phyloP scores from a whole-genome alignment of 805 yeast species.

The Cyberlindnera amylophila region DNA sequence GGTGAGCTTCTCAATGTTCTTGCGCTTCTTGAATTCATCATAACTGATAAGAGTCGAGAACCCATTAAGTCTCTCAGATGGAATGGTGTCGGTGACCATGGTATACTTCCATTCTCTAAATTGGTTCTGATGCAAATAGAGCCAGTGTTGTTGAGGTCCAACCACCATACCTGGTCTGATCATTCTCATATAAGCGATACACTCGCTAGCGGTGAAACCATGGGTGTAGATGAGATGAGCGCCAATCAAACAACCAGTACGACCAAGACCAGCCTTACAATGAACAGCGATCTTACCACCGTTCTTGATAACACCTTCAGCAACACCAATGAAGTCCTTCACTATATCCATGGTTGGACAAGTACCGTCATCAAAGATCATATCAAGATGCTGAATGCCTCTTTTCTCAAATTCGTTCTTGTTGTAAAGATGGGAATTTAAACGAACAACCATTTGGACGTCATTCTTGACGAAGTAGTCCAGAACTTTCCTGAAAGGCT shows the following conservation, averaged over 20 bases:
- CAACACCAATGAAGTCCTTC: constrained; percentile 89
- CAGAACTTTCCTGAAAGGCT: constrained; percentile 77
- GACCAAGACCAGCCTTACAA: constrained; percentile 96
- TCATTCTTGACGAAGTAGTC: constrained; percentile 67
- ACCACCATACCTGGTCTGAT: constrained; percentile 99
- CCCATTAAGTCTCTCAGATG: constrained; percentile 67
- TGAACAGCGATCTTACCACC: constrained; percentile 98
- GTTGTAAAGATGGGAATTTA: constrained; percentile 89
- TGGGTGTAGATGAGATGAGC: constrained; percentile 95
- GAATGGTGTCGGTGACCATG: constrained; percentile 69
- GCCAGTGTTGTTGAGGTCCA: constrained; percentile 99
- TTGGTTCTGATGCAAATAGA: constrained; percentile 91
- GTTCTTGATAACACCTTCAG: constrained; percentile 77
- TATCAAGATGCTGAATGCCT: constrained; percentile 86
- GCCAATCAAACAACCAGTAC: constrained; percentile 97
- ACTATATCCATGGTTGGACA: constrained; percentile 95
- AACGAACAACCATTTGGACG: constrained; percentile 85
- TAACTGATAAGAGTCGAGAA: constrained; percentile 57
- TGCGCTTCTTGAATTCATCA: constrained; percentile 57
- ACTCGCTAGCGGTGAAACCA: constrained; percentile 95
- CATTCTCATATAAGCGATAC: constrained; percentile 94
- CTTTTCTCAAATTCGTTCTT: constrained; percentile 75
- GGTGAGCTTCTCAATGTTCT: constrained; percentile 28
- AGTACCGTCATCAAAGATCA: constrained; percentile 97
- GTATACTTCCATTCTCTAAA: constrained; percentile 96